Conservation (phyloP, 148 eudicot genomes). For the Vaccinium macrocarpon region DNA sequence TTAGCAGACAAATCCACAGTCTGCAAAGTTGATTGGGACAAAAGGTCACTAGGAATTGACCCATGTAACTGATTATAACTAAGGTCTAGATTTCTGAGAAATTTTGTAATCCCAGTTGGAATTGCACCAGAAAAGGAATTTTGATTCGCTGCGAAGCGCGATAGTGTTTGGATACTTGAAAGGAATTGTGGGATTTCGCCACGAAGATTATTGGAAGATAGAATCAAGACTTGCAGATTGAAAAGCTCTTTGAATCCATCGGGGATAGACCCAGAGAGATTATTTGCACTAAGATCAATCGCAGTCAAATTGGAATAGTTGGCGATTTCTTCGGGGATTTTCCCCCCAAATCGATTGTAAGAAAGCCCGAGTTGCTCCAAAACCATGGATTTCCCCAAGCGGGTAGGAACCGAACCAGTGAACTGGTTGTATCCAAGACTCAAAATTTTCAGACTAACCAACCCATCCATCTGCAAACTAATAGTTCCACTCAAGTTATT, state of each 20-base stretch:
- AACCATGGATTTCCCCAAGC: slow-evolving; percentile 35
- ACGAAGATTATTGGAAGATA: slow-evolving; percentile 48
- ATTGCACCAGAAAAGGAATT: slow-evolving; percentile 54
- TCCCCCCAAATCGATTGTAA: slow-evolving; percentile 33
- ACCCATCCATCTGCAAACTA: too few relatives aligned
- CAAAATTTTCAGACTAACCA: too few relatives aligned
- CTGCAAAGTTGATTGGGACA: too few relatives aligned
- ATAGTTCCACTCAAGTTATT: too few relatives aligned
- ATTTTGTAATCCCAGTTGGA: slow-evolving; percentile 53
- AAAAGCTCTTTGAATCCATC: slow-evolving; percentile 36
- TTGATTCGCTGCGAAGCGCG: slow-evolving; percentile 64
- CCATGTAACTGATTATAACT: slow-evolving; percentile 65
- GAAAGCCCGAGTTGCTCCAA: slow-evolving; percentile 59
- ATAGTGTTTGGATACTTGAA: slow-evolving; percentile 35
- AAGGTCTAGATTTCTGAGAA: slow-evolving; percentile 52
- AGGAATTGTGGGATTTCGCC: slow-evolving; percentile 53
- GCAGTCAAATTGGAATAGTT: slow-evolving; percentile 41
- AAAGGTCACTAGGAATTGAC: slow-evolving; percentile 36
- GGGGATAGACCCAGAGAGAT: slow-evolving; percentile 45
- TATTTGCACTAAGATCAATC: slow-evolving; percentile 60
- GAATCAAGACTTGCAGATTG: slow-evolving; percentile 40
- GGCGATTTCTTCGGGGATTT: slow-evolving; percentile 41
- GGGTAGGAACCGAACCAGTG: slow-evolving; percentile 33
- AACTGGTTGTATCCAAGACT: too few relatives aligned
- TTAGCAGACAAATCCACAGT: too few relatives aligned